phyloP scores from a whole-genome alignment of 148 eudicot species.

The Camellia granthamiana region DNA sequence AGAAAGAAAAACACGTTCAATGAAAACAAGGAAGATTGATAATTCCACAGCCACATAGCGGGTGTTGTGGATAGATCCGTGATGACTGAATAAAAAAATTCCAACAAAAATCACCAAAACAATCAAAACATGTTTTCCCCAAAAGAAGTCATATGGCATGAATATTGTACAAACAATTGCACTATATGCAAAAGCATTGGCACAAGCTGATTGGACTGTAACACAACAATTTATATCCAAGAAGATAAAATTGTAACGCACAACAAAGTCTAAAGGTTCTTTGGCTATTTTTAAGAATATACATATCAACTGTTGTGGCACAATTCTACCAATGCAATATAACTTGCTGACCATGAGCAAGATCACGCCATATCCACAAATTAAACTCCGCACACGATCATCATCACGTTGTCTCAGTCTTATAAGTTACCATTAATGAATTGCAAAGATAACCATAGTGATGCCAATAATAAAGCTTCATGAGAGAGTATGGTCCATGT shows the following conservation, averaged over 20 bases:
- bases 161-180: neutral
- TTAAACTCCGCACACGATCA: neutral
- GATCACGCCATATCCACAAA: too few relatives aligned
- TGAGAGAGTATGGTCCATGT: slow-evolving; percentile 83
- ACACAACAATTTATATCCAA: neutral
- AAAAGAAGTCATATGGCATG: neutral
- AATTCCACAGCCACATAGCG: neutral
- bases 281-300: neutral
- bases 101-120: neutral
- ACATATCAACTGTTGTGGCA: neutral
- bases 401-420: too few relatives aligned
- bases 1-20: neutral
- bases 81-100: neutral
- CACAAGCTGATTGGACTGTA: too few relatives aligned
- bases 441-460: slow-evolving; percentile 63
- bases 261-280: neutral
- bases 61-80: neutral
- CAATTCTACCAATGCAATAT: neutral
- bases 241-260: neutral
- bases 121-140: neutral
- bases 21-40: neutral
- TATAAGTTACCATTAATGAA: slow-evolving; percentile 63
- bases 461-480: slow-evolving; percentile 78
- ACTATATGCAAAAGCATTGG: neutral
- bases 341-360: neutral